Base-by-base conservation (phyloP, 805 yeast species). In the Kregervanrija delftensis region DNA sequence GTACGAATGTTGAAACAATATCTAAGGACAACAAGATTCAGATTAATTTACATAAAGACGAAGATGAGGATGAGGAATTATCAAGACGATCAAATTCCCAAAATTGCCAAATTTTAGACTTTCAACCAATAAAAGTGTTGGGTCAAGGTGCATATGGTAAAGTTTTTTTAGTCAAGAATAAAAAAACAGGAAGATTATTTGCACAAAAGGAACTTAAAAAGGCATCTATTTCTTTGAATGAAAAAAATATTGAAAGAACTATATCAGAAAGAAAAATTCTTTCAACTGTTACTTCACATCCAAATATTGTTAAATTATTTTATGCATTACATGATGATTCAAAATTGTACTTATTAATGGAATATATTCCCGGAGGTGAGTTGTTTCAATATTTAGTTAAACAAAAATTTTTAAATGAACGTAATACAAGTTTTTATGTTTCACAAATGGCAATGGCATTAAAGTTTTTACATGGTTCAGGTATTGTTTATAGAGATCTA, bases 361-460 rank as follows among this genome's bases (percentile, higher is more conserved):
- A 88, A 58, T 88, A 83, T 56, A 80, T 89, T 12, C 91, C 88
- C n/a, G 96, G 96, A 5, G 96, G 96, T 16, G 96, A 88, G 61
- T 63, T 88, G 31, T 88, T 76, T 55, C 77, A 76, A 43, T 84
- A 81, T 58, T 60, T 81, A 47, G 77, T 79, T 3, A 50, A 55
- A 39, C 58, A 62, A 30, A 54, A 64, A 37, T 73, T 72, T 54
- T 64, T 72, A 32, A 71, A 61, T 48, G 93, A 80, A 63, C 75
- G 69, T 54, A 74, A 76, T 17, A 79, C 87, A 2, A 76, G 86
- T 0, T 86, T 82, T 55, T 86, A 87, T 53, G 73, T 82, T 5
- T 90, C 95, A 0, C 91, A 88, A 56, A 82, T 87, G 69, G 79
- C 87, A 3, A 71, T 83, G 40, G 95, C 95, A 0, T 63, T 88